Base-by-base conservation (phyloP, 441 rosid genomes). In the Kokia cookei region DNA sequence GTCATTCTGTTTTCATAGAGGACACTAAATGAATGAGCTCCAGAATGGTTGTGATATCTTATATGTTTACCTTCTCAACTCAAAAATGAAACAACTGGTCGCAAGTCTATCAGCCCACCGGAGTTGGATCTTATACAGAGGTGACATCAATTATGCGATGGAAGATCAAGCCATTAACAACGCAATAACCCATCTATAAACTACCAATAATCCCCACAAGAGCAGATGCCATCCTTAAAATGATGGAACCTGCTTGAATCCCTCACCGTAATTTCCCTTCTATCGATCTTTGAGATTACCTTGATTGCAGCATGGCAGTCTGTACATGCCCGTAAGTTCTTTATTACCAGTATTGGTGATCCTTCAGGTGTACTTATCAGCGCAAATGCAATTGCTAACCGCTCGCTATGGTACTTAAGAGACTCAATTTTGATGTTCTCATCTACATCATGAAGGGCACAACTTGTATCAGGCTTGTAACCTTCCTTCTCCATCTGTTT, bases 161-260 rank as follows among this genome's bases (percentile, higher is more conserved):
- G 7, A 12, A 47, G 14, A 2, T 27, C 57, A 45, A 45, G 70
- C 55, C 17, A 66, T 66, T 13, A 48, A 67, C 71, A 67, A 67
- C 43, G 59, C 24, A 27, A 29, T 7, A 57, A 24, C 43, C n/a
- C 53, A 40, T 43, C 10, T 45, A 40, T 19, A 32, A 29, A 40
- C 26, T 86, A 91, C 97, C 98, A 93, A 75, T 84, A 93, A 83
- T 93, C 93, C 63, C 84, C 77, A 72, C 98, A 92, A 19, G 96
- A 92, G 80, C 97, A 90, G 57, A 73, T 32, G 7, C 97, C 96
- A 72, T 86, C 87, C 72, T 58, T 89, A 80, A 93, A 89, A 79
- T 84, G 96, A 78, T 92, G 96, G 82, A 90, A 91, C 74, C 98
- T 88, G 77, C 86, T 89, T 40, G 93, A 85, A 85, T 91, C 98